Conservation (phyloP, 768 basidiomycete species). For the Candolleomyces aberdarensis region DNA sequence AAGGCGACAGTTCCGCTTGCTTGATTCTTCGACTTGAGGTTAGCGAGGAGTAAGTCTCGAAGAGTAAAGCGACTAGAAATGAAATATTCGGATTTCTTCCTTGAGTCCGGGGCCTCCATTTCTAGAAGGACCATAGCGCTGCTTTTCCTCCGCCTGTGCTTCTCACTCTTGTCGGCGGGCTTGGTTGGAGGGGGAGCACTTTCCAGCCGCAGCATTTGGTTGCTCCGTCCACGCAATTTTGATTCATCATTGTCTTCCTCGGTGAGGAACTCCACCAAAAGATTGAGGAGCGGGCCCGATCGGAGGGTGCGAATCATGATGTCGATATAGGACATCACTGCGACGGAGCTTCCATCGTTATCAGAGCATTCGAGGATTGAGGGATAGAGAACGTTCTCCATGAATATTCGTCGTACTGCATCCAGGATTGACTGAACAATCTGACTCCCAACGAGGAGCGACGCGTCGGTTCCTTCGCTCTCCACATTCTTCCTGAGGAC, state of each 20-base stretch:
- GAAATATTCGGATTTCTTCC: conserved; percentile 76
- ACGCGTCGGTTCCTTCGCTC: conserved; percentile 51
- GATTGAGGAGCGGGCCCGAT: conserved; percentile 62
- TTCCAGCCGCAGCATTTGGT: conserved; percentile 43
- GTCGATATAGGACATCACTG: conserved; percentile 94
- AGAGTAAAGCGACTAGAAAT: conserved; percentile 89
- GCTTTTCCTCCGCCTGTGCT: conserved; percentile 66
- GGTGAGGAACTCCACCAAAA: conserved; percentile 75
- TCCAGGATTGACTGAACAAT: conserved; percentile 83
- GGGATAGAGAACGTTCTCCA: conserved; percentile 91
- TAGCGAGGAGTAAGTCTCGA: conserved; percentile 82
- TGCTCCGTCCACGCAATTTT: conserved; percentile 36
- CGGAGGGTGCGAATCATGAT: conserved; percentile 77
- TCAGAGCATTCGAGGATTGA: conserved; percentile 93
- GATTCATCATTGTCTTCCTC: conserved; percentile 81
- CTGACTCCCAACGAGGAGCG: conserved; percentile 69
- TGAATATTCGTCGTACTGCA: conserved; percentile 79
- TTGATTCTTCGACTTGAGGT: conserved; percentile 65
- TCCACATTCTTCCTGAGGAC: conserved; percentile 67
- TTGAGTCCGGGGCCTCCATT: conserved; percentile 73
- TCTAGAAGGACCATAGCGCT: conserved; percentile 90
- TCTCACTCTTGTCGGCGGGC: conserved; percentile 37
- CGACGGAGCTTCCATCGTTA: conserved; percentile 90
- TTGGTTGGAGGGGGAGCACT: conserved; percentile 25
- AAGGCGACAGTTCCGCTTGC: conserved; percentile 73